These are phyloP conservation scores for Aspergillus sp. DNA, from an alignment of 2,329 filamentous ascomycete species.

Conservation along the genomic window DNA sequence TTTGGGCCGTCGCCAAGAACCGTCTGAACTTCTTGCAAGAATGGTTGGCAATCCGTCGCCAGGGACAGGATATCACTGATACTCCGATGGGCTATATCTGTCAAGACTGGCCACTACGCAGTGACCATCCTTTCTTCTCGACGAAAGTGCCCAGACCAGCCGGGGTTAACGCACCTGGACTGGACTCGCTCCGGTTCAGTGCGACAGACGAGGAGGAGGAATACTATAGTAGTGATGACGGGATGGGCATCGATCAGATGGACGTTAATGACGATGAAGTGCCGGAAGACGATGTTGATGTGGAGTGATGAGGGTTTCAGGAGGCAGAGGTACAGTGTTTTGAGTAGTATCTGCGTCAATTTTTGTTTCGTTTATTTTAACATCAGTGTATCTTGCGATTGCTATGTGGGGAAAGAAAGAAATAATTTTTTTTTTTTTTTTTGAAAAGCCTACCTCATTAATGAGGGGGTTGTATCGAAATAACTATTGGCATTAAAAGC, in stretches of 20 bases:
- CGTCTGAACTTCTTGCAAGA: slow-evolving; percentile 33
- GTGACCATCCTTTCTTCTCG: slow-evolving; percentile 30
- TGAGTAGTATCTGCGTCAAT: background rate
- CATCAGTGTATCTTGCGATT: background rate
- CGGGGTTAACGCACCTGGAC: background rate
- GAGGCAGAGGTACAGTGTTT: background rate
- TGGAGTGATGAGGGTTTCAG: background rate
- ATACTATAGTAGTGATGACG: slow-evolving; percentile 11
- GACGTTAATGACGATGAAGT: background rate
- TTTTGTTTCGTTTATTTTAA: background rate
- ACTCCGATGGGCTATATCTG: slow-evolving; percentile 39
- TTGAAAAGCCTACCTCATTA: background rate
- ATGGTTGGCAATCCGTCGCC: slow-evolving; percentile 32
- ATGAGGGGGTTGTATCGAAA: background rate
- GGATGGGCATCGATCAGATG: background rate
- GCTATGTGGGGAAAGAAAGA: no score
- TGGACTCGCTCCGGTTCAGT: background rate
- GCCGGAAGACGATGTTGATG: background rate
- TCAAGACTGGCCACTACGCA: slow-evolving; percentile 25
- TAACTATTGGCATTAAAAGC: background rate
- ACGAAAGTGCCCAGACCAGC: background rate
- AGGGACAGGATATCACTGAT: slow-evolving; percentile 36
- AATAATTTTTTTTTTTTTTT: no score
- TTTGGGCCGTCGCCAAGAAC: slow-evolving; percentile 9
- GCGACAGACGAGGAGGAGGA: background rate